Base-by-base conservation (phyloP, 345 rosid genomes). In the Eucalyptus curtisii region DNA sequence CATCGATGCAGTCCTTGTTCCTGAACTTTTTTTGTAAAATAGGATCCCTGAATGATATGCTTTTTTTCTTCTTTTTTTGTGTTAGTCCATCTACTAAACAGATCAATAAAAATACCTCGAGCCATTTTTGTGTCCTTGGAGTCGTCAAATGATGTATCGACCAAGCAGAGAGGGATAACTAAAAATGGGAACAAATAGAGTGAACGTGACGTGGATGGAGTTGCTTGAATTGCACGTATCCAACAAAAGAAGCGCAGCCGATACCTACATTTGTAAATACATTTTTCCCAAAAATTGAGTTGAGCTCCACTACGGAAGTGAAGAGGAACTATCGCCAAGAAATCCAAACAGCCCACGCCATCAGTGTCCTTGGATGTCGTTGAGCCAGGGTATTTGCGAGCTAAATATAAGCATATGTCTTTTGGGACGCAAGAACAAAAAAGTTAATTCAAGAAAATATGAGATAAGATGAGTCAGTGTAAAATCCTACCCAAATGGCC, bases 341-440 rank as follows among this genome's bases (percentile, higher is more conserved):
- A 14, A 14, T 2, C 20, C 40, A 64, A 64, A 64, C 31, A 13
- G 17, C 4, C 4, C 19, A 13, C 3, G 5, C 10, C 71, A 5
- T 0, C 3, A 8, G 3, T 4, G 0, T 7, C 10, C 8, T 7
- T 8, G 40, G 0, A 11, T 59, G 13, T 24, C 7, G 27, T 25
- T 25, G 2, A 59, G n/a, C 20, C 20, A 8, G 11, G 20, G 40
- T 4, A 15, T 7, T 66, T 8, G 42, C 7, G 12, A 31, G 24
- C 42, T 31, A 66, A 31, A 31, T 8, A n/a, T 1, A 14, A 16
- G 40, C 76, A 66, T 66, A n/a, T n/a, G 76, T 66, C 76, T 64
- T 13, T 30, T 64, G 37, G 71, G 71, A 64, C 2, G 16, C 71
- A 30, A 64, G n/a, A 14, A 52, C 0, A 52, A n/a, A 64, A 61